A percentile compares a stretch with the other conserved stretches of the same genome.
phyloP scores from a whole-genome alignment of 2,329 filamentous ascomycete genomes.

The Beauveria pseudobassiana region DNA sequence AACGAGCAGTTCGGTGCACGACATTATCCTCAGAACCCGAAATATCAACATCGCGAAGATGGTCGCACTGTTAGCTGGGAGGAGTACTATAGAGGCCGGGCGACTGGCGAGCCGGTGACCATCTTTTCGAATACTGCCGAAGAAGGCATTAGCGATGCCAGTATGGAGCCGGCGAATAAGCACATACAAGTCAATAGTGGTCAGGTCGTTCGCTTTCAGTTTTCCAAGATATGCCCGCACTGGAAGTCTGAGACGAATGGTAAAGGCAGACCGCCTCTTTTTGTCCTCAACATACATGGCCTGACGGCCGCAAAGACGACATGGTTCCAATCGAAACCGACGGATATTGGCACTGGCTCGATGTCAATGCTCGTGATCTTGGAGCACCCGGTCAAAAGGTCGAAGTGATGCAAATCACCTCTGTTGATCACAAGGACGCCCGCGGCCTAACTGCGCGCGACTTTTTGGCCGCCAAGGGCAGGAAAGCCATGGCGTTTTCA shows the following conservation, averaged over 20 bases:
- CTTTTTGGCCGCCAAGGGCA: conserved; percentile 35
- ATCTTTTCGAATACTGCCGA: conserved; percentile 37
- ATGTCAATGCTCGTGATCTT: conserved; percentile 59
- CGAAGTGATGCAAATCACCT: conserved; percentile 53
- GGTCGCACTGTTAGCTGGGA: conserved; percentile 66
- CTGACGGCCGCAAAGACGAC: conserved; percentile 59
- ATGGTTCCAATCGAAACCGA: conserved; percentile 68
- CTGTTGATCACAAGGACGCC: conserved; percentile 37
- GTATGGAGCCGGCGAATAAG: conserved; percentile 46
- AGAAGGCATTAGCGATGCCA: conserved; percentile 48
- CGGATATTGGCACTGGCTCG: conserved; percentile 73
- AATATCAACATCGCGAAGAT: conserved; percentile 68
- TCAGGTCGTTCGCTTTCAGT: conserved; percentile 65
- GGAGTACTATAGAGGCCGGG: conserved; percentile 65
- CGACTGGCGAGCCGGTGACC: conserved; percentile 39
- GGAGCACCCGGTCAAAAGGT: conserved; percentile 64
- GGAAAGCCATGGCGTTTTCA: conserved; percentile 37
- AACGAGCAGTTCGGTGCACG: conserved; percentile 76
- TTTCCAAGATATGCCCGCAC: conserved; percentile 72
- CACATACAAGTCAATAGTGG: conserved; percentile 53
- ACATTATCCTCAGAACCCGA: conserved; percentile 67
- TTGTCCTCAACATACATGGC: conserved; percentile 61
- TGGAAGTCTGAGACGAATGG: conserved; percentile 69
- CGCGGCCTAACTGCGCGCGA: conserved; percentile 42
- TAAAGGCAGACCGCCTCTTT: conserved; percentile 56